Conservation (phyloP, 768 basidiomycete species). For the Holtermanniella nyarrowii region DNA sequence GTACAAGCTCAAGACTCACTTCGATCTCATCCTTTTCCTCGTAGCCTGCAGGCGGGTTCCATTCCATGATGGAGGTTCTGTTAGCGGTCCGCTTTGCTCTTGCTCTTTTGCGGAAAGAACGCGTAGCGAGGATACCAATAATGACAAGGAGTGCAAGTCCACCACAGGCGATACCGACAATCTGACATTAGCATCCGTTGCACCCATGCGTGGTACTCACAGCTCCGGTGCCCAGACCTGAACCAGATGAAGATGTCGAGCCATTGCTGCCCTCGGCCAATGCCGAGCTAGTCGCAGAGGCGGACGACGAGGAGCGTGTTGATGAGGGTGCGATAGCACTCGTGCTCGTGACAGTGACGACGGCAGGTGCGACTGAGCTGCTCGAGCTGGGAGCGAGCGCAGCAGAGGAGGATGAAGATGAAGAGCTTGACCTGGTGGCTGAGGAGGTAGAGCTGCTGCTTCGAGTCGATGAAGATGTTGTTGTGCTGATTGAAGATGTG, state of each 20-base stretch:
- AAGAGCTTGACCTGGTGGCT: neutral
- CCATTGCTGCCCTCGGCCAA: constrained; percentile 19
- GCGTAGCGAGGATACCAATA: constrained; percentile 23
- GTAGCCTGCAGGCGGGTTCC: neutral
- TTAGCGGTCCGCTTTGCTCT: constrained; percentile 20
- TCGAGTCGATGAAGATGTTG: constrained; percentile 3
- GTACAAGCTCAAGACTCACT: neutral
- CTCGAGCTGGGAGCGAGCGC: constrained; percentile 2
- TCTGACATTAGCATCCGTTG: constrained; percentile 9
- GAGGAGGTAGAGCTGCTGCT: neutral
- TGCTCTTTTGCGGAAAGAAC: constrained; percentile 19
- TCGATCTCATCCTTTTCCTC: neutral
- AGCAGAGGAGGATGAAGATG: neutral
- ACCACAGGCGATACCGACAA: constrained; percentile 31
- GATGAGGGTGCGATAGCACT: too few species aligned
- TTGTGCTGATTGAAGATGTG: constrained; percentile 6
- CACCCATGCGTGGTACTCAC: neutral
- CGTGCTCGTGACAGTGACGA: too few species aligned
- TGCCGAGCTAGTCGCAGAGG: constrained; percentile 15
- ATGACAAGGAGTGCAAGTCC: constrained; percentile 19
- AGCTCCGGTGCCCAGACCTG: neutral
- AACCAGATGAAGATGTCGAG: neutral
- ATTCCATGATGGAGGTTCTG: constrained; percentile 25
- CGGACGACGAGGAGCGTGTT: too few species aligned
- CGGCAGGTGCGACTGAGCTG: constrained; percentile 9